Conservation (phyloP, 208 protist species). For the Spongospora subterranea region DNA sequence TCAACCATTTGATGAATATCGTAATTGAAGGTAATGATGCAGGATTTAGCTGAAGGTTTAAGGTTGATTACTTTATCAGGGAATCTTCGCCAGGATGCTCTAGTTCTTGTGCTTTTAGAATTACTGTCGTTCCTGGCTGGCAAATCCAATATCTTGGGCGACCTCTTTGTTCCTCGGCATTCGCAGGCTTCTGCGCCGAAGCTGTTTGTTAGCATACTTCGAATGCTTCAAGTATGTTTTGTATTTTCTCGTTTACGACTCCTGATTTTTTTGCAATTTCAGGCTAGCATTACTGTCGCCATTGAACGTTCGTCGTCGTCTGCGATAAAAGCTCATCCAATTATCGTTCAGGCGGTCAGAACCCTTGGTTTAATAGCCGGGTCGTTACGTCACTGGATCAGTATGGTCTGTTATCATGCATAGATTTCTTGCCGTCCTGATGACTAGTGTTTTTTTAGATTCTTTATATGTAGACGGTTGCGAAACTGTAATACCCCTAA, state of each 20-base stretch:
- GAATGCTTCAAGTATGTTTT: not conserved
- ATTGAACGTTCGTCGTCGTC: not conserved
- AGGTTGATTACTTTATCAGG: not conserved
- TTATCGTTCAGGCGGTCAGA: conserved; percentile 37
- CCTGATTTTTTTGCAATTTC: not conserved
- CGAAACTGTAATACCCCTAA: too few species aligned
- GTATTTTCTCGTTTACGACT: not conserved
- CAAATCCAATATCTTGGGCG: not conserved
- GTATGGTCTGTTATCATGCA: not conserved
- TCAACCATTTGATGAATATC: conserved; percentile 54
- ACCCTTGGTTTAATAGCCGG: conserved; percentile 4
- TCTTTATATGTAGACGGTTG: too few species aligned
- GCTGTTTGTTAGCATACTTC: not conserved
- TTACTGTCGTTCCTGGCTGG: conserved; percentile 13
- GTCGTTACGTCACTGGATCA: not conserved
- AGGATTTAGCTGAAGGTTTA: not conserved
- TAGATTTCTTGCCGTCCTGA: too few species aligned
- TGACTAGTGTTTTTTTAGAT: too few species aligned
- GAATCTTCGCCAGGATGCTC: not conserved
- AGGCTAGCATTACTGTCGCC: not conserved
- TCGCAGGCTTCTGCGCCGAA: not conserved
- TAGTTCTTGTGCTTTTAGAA: not conserved
- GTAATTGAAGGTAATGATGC: conserved; percentile 14
- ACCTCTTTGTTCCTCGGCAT: not conserved
- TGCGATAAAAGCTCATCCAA: not conserved